phyloP scores from a whole-genome alignment of 2,329 filamentous ascomycete genomes.

The Stemphylium lycopersici region DNA sequence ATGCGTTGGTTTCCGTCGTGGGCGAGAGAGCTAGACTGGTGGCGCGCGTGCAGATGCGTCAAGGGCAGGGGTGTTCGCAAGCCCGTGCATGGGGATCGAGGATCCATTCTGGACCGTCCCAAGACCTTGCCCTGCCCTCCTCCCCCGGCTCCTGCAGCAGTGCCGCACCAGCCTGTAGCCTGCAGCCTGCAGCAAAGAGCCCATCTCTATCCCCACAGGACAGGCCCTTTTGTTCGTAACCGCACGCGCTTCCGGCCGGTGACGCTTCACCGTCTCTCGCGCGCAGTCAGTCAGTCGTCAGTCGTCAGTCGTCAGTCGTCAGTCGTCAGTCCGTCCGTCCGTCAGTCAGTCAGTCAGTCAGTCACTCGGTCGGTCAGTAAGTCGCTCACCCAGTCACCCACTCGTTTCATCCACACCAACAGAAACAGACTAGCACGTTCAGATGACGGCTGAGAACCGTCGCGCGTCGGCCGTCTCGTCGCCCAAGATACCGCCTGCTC shows the following conservation, averaged over 20 bases:
- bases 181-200: neutral
- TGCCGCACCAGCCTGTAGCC: constrained; percentile 7
- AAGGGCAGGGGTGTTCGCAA: neutral
- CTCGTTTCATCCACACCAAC: neutral
- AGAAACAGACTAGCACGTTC: constrained; percentile 3
- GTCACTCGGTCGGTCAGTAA: neutral
- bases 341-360: too few relatives aligned
- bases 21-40: constrained; percentile 15
- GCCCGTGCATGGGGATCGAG: constrained; percentile 11
- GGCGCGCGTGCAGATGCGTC: constrained; percentile 14
- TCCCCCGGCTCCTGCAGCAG: constrained; percentile 6
- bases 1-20: constrained; percentile 6
- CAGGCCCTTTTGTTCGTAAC: neutral
- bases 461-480: constrained; percentile 17
- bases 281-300: too few relatives aligned
- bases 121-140: neutral
- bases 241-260: too few relatives aligned
- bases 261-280: too few relatives aligned
- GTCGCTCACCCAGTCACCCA: neutral
- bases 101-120: constrained; percentile 4
- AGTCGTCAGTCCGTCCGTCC: too few relatives aligned
- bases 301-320: too few relatives aligned
- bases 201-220: neutral
- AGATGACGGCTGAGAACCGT: constrained; percentile 16
- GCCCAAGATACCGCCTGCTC: constrained; percentile 39